Evolutionary conservation across 345 rosid genomes (phyloP).

Genomic region (Psidium friedrichsthalianum): DNA sequence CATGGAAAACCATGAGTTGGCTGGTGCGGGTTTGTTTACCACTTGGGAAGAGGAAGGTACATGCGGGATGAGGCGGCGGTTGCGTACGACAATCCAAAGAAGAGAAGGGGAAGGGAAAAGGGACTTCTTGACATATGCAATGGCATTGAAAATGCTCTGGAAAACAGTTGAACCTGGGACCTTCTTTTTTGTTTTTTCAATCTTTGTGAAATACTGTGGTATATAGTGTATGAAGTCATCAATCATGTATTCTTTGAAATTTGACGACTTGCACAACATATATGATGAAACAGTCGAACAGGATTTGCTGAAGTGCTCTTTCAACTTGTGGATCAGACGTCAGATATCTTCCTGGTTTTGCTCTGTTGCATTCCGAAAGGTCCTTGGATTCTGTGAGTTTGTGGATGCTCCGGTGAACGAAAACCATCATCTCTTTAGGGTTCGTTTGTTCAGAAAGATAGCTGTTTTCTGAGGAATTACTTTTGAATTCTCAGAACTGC

Average conservation of each 20-base stretch:
- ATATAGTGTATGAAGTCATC: neutral
- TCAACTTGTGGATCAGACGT: too few relatives aligned
- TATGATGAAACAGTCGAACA: neutral
- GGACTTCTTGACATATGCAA: neutral
- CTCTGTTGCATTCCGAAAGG: too few relatives aligned
- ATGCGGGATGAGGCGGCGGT: neutral
- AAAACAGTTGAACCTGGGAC: neutral
- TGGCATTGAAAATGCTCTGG: neutral
- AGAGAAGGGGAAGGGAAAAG: neutral
- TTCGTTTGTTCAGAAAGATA: too few relatives aligned
- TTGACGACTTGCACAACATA: neutral
- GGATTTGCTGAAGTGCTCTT: neutral
- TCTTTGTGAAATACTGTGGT: neutral
- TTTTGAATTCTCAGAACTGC: too few relatives aligned
- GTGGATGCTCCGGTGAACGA: too few relatives aligned
- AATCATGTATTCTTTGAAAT: neutral
- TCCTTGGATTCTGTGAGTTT: too few relatives aligned
- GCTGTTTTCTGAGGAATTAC: too few relatives aligned
- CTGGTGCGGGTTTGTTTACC: neutral
- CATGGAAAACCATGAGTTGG: conserved; percentile 81
- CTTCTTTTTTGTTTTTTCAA: neutral
- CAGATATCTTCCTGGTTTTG: too few relatives aligned
- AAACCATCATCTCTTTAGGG: too few relatives aligned
- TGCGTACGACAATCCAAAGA: neutral
- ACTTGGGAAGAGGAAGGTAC: neutral